Evolutionary conservation across 2,329 filamentous ascomycete genomes (phyloP).

Genomic region (Claviceps maximensis): DNA sequence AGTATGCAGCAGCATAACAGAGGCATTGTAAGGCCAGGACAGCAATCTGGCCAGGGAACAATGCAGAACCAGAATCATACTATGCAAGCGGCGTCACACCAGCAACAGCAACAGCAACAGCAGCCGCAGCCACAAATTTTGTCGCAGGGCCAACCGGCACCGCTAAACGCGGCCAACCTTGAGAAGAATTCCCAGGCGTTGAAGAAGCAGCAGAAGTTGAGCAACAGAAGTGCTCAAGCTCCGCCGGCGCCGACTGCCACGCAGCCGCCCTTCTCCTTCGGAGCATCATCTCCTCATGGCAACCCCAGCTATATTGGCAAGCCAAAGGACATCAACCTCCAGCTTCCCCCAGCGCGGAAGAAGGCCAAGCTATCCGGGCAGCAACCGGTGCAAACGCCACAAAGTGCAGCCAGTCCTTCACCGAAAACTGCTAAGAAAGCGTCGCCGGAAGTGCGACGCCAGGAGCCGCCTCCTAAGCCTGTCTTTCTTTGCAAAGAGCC

Average conservation of each 20-base stretch:
- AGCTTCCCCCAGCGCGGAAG: conserved; percentile 44
- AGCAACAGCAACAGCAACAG: conserved; percentile 16
- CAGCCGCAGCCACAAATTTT: conserved; percentile 14
- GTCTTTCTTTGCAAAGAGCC: conserved; percentile 37
- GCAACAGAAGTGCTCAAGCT: conserved; percentile 33
- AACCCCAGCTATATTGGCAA: conserved; percentile 42
- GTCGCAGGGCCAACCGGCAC: conserved; percentile 15
- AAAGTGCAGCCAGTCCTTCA: conserved; percentile 27
- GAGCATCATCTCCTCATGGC: conserved; percentile 44
- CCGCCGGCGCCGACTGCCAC: conserved; percentile 44
- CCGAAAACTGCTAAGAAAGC: conserved; percentile 34
- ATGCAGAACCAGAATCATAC: conserved; percentile 14
- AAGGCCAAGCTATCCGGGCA: conserved; percentile 35
- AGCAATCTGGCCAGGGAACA: conserved; percentile 14
- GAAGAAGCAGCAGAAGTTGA: conserved; percentile 23
- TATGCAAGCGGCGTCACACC: conserved; percentile 9
- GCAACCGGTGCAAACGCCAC: conserved; percentile 25
- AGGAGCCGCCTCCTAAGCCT: conserved; percentile 26
- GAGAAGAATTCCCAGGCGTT: conserved; percentile 38
- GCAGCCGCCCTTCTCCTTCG: conserved; percentile 44
- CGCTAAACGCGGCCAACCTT: conserved; percentile 34
- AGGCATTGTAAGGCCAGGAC: conserved; percentile 14
- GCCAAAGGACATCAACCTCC: conserved; percentile 39
- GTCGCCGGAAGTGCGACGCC: conserved; percentile 31
- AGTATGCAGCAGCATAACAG: conserved; percentile 15